A percentile compares a stretch with the other conserved stretches of the same genome.
These are phyloP conservation scores for Candida sp. DNA, from an alignment of 1,139 yeast species.

Conservation along the genomic window DNA sequence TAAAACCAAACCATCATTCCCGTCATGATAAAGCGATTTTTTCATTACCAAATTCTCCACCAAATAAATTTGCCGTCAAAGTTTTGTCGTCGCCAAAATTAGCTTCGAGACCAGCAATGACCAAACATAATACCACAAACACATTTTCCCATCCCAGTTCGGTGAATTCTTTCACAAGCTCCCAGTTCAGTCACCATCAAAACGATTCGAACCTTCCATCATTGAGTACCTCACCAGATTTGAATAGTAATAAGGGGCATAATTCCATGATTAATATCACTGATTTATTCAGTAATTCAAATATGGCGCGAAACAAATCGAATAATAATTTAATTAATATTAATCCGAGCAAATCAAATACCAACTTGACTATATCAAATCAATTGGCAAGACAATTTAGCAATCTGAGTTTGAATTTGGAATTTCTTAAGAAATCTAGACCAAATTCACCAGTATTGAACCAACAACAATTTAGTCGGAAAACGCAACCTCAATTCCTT, in stretches of 20 bases:
- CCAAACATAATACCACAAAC: not conserved
- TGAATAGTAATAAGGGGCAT: no score
- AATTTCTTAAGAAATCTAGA: constrained; percentile 25
- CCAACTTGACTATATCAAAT: constrained; percentile 22
- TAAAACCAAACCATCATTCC: not conserved
- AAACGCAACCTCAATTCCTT: constrained; percentile 9
- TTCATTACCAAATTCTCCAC: not conserved
- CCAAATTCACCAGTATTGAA: constrained; percentile 36
- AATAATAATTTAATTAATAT: no score
- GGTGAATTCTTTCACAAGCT: not conserved
- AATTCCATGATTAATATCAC: not conserved
- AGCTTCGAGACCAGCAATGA: not conserved
- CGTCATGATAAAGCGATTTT: not conserved
- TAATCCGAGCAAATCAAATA: constrained; percentile 11
- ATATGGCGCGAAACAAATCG: constrained; percentile 7
- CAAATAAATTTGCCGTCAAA: not conserved
- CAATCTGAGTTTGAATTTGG: constrained; percentile 24
- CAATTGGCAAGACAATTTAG: constrained; percentile 10
- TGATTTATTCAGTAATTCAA: not conserved
- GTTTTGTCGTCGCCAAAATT: not conserved
- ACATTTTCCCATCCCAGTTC: not conserved
- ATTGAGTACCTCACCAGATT: constrained; percentile 34
- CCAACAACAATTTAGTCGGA: constrained; percentile 8
- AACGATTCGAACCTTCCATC: constrained; percentile 14
- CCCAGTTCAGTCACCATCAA: not conserved